phyloP scores from a whole-genome alignment of 2,329 filamentous ascomycete genomes.

The Fonsecaea monophora region DNA sequence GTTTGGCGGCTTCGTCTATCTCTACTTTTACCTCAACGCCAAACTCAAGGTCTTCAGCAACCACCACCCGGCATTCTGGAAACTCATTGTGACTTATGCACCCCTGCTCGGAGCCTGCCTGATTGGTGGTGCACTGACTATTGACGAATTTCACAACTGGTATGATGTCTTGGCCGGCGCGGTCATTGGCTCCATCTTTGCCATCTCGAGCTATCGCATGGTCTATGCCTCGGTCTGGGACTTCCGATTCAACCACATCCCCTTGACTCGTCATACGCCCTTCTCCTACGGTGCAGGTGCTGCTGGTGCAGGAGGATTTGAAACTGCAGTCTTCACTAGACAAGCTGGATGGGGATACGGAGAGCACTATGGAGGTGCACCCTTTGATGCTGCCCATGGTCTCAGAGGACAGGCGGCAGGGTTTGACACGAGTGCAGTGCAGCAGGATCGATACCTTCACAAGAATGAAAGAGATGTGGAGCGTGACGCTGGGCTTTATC shows the following conservation, averaged over 20 bases:
- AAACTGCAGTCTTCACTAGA: conserved; percentile 64
- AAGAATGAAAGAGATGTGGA: conserved; percentile 18
- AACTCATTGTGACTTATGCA: conserved; percentile 68
- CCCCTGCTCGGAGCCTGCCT: conserved; percentile 72
- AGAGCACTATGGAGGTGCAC: conserved; percentile 51
- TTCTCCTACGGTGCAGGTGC: conserved; percentile 58
- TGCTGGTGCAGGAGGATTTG: conserved; percentile 53
- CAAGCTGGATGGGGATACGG: conserved; percentile 66
- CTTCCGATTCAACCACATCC: conserved; percentile 71
- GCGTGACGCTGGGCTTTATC: conserved; percentile 19
- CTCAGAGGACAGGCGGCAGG: conserved; percentile 34
- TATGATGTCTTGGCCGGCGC: conserved; percentile 74
- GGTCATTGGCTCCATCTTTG: conserved; percentile 69
- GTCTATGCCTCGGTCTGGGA: conserved; percentile 72
- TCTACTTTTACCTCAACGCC: conserved; percentile 77
- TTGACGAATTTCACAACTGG: conserved; percentile 78
- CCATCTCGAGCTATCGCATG: conserved; percentile 71
- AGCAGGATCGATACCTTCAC: conserved; percentile 15
- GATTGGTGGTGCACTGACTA: conserved; percentile 72
- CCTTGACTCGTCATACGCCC: conserved; percentile 64
- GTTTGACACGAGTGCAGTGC: conserved; percentile 35
- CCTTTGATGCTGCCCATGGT: conserved; percentile 49
- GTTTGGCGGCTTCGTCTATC: conserved; percentile 57
- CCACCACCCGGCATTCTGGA: conserved; percentile 77
- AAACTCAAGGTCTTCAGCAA: conserved; percentile 78